Base-by-base conservation (phyloP, 1,139 yeast species). In the Zygosaccharomyces pseudobailii region DNA sequence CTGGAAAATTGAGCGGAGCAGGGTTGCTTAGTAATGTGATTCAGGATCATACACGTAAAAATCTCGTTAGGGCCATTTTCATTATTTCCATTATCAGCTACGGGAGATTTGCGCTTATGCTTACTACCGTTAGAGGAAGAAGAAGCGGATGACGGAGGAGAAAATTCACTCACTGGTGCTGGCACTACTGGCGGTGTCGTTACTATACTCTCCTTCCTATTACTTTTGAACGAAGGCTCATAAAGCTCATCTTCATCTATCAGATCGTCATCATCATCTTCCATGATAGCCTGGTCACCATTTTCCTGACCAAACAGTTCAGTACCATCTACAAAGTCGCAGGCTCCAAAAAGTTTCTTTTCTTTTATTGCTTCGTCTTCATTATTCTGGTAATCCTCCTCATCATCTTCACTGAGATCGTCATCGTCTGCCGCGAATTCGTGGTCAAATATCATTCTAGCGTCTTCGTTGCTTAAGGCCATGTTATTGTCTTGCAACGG, bases 1-100 rank as follows among this genome's bases (percentile, higher is more conserved):
- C 98, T 78, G 17, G 97, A 88, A 65, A 92, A 92, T 53, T 85
- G 79, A 59, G 95, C 87, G 55, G 80, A 72, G 66, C 97, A 90
- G 45, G 80, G 75, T 55, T 76, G 73, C 40, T 83, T 80, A 2
- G 82, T 76, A 19, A 71, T 61, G 17, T 87, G 83, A 61, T 82
- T 84, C 19, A 78, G 69, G 64, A 85, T 71, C 48, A 76, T 76
- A 63, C 89, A 82, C 35, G 76, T 71, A 54, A 78, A 84, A 6
- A 73, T 72, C 31, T 72, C 75, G 22, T 13, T 34, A n/a, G 36
- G 13, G 6, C 25, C 21, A 24, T 6, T 36, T 6, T 38, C 33
- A 23, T 25, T 17, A 19, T 28, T 13, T 4, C 17, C n/a, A 35
- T 35, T 19, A 21, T 23, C 27, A 2, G 10, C 25, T 8, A 25